These are phyloP conservation scores for Knoxdaviesia capensis DNA, from an alignment of 2,329 filamentous ascomycete genomes.

Conservation along the genomic window DNA sequence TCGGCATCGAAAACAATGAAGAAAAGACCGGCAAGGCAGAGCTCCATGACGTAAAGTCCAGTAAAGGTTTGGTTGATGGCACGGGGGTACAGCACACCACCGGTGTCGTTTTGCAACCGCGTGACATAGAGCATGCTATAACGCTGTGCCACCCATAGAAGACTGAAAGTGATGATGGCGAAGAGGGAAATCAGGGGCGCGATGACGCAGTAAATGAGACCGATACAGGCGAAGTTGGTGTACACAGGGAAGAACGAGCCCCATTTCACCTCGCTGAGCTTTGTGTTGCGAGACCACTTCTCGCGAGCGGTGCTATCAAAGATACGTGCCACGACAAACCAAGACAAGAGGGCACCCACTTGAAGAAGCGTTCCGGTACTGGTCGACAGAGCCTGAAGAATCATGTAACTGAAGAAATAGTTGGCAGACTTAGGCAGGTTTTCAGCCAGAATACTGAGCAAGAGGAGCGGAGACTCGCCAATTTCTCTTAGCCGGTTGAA, in stretches of 20 bases:
- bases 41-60: conserved; percentile 84
- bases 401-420: conserved; percentile 98
- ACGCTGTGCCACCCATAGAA: conserved; percentile 90
- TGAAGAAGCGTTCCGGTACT: conserved; percentile 81
- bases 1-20: conserved; percentile 48
- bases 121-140: conserved; percentile 94
- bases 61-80: conserved; percentile 94
- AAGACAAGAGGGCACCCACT: conserved; percentile 55
- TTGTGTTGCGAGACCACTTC: conserved; percentile 75
- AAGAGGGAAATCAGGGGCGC: conserved; percentile 83
- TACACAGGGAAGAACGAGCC: conserved; percentile 90
- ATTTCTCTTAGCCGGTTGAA: conserved; percentile 18
- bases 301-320: conserved; percentile 62
- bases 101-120: conserved; percentile 75
- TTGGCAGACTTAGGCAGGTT: conserved; percentile 77
- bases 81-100: conserved; percentile 74
- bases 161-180: conserved; percentile 73
- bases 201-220: conserved; percentile 70
- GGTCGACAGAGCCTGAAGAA: conserved; percentile 78
- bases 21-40: conserved; percentile 77
- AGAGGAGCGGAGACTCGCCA: conserved; percentile 32
- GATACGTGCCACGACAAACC: conserved; percentile 64
- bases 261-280: conserved; percentile 63
- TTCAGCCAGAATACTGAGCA: conserved; percentile 51
- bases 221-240: conserved; percentile 90